Conservation (phyloP, 805 yeast genomes). For the Maudiozyma pseudohumilis region DNA sequence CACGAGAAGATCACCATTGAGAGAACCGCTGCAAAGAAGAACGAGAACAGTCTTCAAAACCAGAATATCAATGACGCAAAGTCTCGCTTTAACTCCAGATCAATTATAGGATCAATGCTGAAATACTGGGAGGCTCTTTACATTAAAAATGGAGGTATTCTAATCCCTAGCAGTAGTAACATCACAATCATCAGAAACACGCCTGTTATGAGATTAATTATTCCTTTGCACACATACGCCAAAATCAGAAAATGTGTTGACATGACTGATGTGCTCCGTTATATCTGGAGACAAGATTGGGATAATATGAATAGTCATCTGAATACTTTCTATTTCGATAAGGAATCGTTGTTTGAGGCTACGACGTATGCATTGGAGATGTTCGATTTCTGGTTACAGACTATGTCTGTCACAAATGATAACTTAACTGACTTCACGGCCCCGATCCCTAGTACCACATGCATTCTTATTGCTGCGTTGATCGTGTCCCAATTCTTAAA, state of each 20-base stretch:
- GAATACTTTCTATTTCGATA: constrained; percentile 37
- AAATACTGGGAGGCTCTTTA: constrained; percentile 61
- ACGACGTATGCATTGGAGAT: constrained; percentile 48
- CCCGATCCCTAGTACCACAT: constrained; percentile 66
- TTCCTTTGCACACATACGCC: constrained; percentile 59
- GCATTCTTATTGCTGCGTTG: constrained; percentile 47
- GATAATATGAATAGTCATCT: constrained; percentile 48
- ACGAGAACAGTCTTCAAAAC: not conserved
- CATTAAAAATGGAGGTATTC: constrained; percentile 51
- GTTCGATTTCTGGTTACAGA: constrained; percentile 61
- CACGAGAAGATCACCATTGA: constrained; percentile 56
- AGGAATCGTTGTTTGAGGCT: constrained; percentile 57
- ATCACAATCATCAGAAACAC: constrained; percentile 35
- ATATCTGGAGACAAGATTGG: constrained; percentile 61
- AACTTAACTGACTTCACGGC: constrained; percentile 34
- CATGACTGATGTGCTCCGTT: constrained; percentile 48
- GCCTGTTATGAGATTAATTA: constrained; percentile 50
- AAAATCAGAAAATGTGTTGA: constrained; percentile 55
- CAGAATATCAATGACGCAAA: constrained; percentile 30
- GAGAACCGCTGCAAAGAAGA: constrained; percentile 26
- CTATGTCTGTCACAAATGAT: constrained; percentile 29
- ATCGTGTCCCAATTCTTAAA: constrained; percentile 55
- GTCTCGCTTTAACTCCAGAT: constrained; percentile 60
- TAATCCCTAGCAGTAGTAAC: constrained; percentile 39
- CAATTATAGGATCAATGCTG: constrained; percentile 45